Base-by-base conservation (phyloP, 2,329 filamentous ascomycete genomes). In the Hypoxylon sp. region DNA sequence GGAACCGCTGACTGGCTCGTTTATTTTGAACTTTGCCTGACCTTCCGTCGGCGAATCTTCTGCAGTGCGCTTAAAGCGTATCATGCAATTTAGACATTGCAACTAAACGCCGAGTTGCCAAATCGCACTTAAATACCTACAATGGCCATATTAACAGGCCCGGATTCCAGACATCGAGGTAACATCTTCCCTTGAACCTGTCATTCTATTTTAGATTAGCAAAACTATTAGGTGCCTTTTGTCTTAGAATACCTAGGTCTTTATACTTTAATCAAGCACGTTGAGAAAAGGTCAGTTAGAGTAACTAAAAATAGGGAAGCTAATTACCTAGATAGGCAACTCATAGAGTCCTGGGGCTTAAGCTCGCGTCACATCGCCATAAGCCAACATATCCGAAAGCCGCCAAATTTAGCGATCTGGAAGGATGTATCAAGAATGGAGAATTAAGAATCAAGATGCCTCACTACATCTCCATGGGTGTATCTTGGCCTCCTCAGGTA, bases 1-100 rank as follows among this genome's bases (percentile, higher is more conserved):
- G 41, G 14, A 17, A 21, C 10, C 38, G 64, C n/a, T 64, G 13
- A 68, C 62, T 70, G 65, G 68, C 19, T 63, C 50, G 59, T 68
- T 63, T 56, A 70, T 53, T 36, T 19, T 43, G 25, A 34, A 43
- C 19, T 55, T 60, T 55, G 41, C 63, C 48, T 58, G 34, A 32
- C 45, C 46, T 19, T 56, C 46, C 45, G 60, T 57, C 46, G 30
- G 21, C 14, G 50, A 58, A 21, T 48, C 48, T 60, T 53, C 48
- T 56, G 21, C 58, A 30, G 36, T 60, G 48, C 56, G 19, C 30
- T 56, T 58, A n/a, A 13, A 48, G 17, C 52, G 55, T 59, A 57
- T 64, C 60, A 67, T 50, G 46, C 49, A 59, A 53, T 43, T 58
- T 21, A 28, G 17, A 25, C 21, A 48, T 45, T 21, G 11, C 50